These are phyloP conservation scores for Venturia nashicola DNA, from an alignment of 2,329 filamentous ascomycete genomes.

Conservation along the genomic window DNA sequence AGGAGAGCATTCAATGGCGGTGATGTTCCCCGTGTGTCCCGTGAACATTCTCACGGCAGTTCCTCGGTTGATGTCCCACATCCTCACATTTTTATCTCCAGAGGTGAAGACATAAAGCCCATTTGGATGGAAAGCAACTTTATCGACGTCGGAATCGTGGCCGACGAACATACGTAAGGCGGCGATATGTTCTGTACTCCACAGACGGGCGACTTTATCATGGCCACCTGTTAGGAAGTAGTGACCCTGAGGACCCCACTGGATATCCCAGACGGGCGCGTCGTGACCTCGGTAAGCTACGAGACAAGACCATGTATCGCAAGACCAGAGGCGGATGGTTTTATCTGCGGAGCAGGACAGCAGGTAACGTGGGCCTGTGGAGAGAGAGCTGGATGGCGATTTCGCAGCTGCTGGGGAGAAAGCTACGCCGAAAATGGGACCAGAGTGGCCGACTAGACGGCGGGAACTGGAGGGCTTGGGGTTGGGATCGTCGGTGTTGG, in stretches of 20 bases:
- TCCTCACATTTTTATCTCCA: slow-evolving; percentile 84
- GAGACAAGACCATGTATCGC: slow-evolving; percentile 84
- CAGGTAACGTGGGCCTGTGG: slow-evolving; percentile 59
- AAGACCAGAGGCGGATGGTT: slow-evolving; percentile 81
- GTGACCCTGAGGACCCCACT: slow-evolving; percentile 87
- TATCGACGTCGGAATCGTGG: slow-evolving; percentile 86
- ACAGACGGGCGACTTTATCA: slow-evolving; percentile 82
- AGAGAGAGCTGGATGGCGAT: slow-evolving; percentile 29
- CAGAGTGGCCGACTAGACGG: slow-evolving; percentile 74
- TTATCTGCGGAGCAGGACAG: slow-evolving; percentile 81
- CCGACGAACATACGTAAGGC: slow-evolving; percentile 80
- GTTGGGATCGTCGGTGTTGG: slow-evolving; percentile 43
- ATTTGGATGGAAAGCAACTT: slow-evolving; percentile 89
- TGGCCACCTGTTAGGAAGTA: slow-evolving; percentile 85
- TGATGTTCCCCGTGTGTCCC: slow-evolving; percentile 81
- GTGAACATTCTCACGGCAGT: slow-evolving; percentile 83
- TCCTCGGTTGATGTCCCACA: slow-evolving; percentile 91
- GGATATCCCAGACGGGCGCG: slow-evolving; percentile 75
- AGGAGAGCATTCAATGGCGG: slow-evolving; percentile 70
- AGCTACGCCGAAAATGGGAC: slow-evolving; percentile 75
- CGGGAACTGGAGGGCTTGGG: slow-evolving; percentile 49
- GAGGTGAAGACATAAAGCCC: slow-evolving; percentile 89
- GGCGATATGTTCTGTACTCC: slow-evolving; percentile 86
- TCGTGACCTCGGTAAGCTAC: slow-evolving; percentile 92
- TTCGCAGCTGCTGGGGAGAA: slow-evolving; percentile 63